These are phyloP conservation scores for Ceratobasidium sp. DNA, from an alignment of 1,284 basidiomycete genomes.

Conservation along the genomic window DNA sequence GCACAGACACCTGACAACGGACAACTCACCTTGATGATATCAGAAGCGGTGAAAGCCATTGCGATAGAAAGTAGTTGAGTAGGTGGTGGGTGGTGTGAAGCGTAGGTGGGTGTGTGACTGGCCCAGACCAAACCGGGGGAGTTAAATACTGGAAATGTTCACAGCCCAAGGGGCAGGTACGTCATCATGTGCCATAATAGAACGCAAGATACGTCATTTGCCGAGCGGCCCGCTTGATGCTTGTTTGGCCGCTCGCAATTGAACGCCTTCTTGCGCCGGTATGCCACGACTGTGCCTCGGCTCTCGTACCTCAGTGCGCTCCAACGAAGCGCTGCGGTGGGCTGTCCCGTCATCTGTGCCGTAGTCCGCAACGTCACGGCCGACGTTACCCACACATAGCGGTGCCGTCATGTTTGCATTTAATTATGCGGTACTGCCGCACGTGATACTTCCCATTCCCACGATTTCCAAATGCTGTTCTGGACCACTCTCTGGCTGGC, in stretches of 20 bases:
- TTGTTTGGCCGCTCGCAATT: background rate
- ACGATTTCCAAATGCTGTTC: slow-evolving; percentile 36
- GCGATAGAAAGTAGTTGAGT: slow-evolving; percentile 42
- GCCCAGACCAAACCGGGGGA: background rate
- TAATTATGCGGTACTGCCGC: background rate
- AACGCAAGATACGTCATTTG: too few species aligned
- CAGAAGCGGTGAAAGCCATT: slow-evolving; percentile 77
- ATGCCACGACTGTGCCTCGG: background rate
- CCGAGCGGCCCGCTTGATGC: too few species aligned
- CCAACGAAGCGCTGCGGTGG: slow-evolving; percentile 2
- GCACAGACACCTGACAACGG: slow-evolving; percentile 1
- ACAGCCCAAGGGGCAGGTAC: slow-evolving; percentile 24
- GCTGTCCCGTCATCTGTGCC: background rate
- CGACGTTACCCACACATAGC: background rate
- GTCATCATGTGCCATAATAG: slow-evolving; percentile 31
- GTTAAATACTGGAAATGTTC: slow-evolving; percentile 7
- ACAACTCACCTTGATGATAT: slow-evolving; percentile 74
- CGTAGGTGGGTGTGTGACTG: slow-evolving; percentile 37
- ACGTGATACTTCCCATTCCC: slow-evolving; percentile 16
- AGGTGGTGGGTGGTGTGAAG: slow-evolving; percentile 43
- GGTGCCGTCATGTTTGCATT: background rate
- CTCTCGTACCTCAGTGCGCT: background rate
- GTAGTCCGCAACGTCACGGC: background rate
- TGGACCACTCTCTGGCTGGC: background rate
- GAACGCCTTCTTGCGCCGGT: background rate